Evolutionary conservation across 2,329 filamentous ascomycete species (phyloP), one percentile per base, ranked within the genome.

Genomic region (Curvularia eragrostidis): DNA sequence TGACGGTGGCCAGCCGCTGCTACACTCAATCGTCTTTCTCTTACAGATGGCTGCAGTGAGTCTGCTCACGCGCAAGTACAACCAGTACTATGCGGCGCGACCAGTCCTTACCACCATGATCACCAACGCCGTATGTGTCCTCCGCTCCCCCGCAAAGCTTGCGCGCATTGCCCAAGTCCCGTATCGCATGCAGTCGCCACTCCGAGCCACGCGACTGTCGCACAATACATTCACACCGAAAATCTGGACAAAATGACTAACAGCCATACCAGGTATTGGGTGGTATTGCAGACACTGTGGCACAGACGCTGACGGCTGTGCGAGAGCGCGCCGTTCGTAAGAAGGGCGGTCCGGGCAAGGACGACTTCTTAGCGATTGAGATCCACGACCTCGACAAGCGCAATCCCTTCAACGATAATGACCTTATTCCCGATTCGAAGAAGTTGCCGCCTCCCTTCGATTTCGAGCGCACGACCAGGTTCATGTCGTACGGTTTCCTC

Each of bases 91-190:
- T 85, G 89, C 91, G 66, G 89, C 93, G 74, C 90, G 91, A 73
- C 95, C 74, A 91, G 91, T 99, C 41, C 86, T 99, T 71, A 99
- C 95, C 62, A 99, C 96, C 79, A 99, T 99, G 94, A 91, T 97
- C 74, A 97, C 94, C 76, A 99, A 99, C 81, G 91, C 95, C 66
- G 89, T 90, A 86, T 74, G 85, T 75, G 52, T n/a, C 38, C 47
- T 23, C 24, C 24, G n/a, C 13, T 39, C 49, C 4, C 12, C 36
- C n/a, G n/a, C 23, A 32, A 36, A 13, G 23, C 39, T 26, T 43
- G 49, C 43, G 43, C 49, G 18, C 43, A 39, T 44, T 21, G 12
- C 43, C 15, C n/a, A 18, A 47, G 19, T 19, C 52, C 30, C 26
- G 38, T 50, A n/a, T 26, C 56, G 47, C 44, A 36, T 26, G 39